phyloP scores from a whole-genome alignment of 2,329 filamentous ascomycete genomes.

The Cryphonectria parasitica region DNA sequence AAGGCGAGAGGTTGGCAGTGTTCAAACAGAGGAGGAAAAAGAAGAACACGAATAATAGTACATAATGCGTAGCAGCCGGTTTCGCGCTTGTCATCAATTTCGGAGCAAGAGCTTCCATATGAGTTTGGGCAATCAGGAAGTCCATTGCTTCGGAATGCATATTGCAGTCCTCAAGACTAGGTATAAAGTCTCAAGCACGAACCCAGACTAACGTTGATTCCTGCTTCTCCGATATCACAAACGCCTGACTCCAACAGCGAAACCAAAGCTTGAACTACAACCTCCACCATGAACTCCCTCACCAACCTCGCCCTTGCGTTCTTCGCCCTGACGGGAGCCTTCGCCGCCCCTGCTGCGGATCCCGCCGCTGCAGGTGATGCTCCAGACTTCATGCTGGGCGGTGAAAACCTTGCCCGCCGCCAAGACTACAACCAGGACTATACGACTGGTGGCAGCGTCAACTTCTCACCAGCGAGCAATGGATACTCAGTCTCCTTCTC shows the following conservation, averaged over 20 bases:
- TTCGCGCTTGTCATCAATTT: background rate
- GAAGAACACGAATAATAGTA: background rate
- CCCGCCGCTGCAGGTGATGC: slow-evolving; percentile 24
- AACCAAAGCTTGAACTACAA: background rate
- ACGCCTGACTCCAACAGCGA: background rate
- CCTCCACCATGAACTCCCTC: slow-evolving; percentile 34
- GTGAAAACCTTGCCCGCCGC: slow-evolving; percentile 35
- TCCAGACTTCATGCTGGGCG: slow-evolving; percentile 37
- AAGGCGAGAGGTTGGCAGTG: background rate
- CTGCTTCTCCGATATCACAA: background rate
- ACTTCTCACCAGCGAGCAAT: slow-evolving; percentile 35
- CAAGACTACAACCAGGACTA: slow-evolving; percentile 49
- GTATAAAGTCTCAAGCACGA: background rate
- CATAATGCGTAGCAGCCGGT: background rate
- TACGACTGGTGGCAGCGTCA: slow-evolving; percentile 42
- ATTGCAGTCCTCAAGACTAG: background rate
- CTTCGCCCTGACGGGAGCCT: slow-evolving; percentile 32
- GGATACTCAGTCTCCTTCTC: slow-evolving; percentile 50
- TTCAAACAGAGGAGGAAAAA: no score
- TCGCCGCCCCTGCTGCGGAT: slow-evolving; percentile 33
- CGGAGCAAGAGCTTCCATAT: slow-evolving; percentile 5
- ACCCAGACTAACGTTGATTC: background rate
- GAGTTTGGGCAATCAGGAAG: background rate
- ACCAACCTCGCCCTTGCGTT: slow-evolving; percentile 33
- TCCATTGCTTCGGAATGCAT: background rate